Conservation (phyloP, 1,284 basidiomycete genomes). For the Boletellus deceptivus region DNA sequence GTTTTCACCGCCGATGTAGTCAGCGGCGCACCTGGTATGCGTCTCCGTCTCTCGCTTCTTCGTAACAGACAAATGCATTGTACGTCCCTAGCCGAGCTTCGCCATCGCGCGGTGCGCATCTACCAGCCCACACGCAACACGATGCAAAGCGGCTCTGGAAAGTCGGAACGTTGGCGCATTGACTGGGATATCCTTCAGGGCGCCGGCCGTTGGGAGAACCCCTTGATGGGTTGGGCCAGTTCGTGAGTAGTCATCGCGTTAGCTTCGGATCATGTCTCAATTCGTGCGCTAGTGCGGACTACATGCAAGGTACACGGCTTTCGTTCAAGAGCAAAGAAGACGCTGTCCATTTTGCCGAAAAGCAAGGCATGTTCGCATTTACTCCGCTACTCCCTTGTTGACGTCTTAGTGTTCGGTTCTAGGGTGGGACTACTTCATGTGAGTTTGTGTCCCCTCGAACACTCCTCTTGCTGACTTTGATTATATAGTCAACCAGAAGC, state of each 20-base stretch:
- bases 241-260: conserved; percentile 57
- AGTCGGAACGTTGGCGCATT: conserved; percentile 88
- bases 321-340: conserved; percentile 90
- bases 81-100: conserved; percentile 65
- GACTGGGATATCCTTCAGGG: conserved; percentile 93
- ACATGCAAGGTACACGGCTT: conserved; percentile 91
- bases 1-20: conserved; percentile 72
- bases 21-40: conserved; percentile 76
- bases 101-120: conserved; percentile 87
- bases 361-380: conserved; percentile 62
- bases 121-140: conserved; percentile 94
- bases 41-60: background rate
- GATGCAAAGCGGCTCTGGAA: conserved; percentile 90
- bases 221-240: conserved; percentile 97
- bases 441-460: conserved; percentile 30
- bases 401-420: background rate
- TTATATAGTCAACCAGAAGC: conserved; percentile 61
- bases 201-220: conserved; percentile 95
- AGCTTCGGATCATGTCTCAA: background rate
- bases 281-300: conserved; percentile 75
- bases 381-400: background rate
- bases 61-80: background rate
- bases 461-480: background rate
- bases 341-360: conserved; percentile 92
- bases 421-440: conserved; percentile 83